These are phyloP conservation scores for Ascocoryne sarcoides DNA, from an alignment of 2,329 filamentous ascomycete species.

Conservation along the genomic window DNA sequence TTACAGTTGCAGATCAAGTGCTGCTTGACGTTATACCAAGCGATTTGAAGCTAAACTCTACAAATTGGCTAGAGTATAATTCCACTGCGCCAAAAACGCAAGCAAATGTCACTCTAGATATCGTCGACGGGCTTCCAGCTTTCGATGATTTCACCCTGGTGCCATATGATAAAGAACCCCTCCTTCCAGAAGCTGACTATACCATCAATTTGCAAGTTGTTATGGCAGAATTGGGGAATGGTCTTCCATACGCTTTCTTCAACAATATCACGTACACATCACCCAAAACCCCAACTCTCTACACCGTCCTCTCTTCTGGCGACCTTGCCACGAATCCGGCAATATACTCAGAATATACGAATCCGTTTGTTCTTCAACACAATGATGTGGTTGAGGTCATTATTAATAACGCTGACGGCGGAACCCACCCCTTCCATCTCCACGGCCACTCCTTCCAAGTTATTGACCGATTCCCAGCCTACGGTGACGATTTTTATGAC, in stretches of 20 bases:
- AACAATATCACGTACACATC: conserved; percentile 56
- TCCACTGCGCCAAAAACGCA: conserved; percentile 28
- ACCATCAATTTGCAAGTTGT: conserved; percentile 53
- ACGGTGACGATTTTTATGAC: conserved; percentile 48
- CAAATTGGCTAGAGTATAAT: conserved; percentile 56
- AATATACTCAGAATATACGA: conserved; percentile 58
- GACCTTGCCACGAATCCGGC: conserved; percentile 43
- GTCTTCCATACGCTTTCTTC: conserved; percentile 54
- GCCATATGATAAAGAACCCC: conserved; percentile 55
- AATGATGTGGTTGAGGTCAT: conserved; percentile 62
- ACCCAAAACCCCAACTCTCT: conserved; percentile 60
- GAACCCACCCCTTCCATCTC: conserved; percentile 66
- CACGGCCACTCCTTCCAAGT: conserved; percentile 71
- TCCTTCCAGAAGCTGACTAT: conserved; percentile 54
- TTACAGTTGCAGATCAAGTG: conserved; percentile 58
- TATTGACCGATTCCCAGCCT: conserved; percentile 51
- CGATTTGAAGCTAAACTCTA: conserved; percentile 59
- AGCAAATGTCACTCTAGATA: conserved; percentile 39
- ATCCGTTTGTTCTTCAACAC: conserved; percentile 60
- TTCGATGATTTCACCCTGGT: conserved; percentile 68
- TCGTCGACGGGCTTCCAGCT: conserved; percentile 52
- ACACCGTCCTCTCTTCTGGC: conserved; percentile 52
- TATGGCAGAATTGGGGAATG: conserved; percentile 61
- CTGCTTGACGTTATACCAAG: conserved; percentile 58
- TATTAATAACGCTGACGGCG: conserved; percentile 62